Percentiles rank a stretch among this genome's conserved stretches.
Evolutionary conservation across 108 stramenopile species (phyloP).

Genomic region (Cyclotella baltica): DNA sequence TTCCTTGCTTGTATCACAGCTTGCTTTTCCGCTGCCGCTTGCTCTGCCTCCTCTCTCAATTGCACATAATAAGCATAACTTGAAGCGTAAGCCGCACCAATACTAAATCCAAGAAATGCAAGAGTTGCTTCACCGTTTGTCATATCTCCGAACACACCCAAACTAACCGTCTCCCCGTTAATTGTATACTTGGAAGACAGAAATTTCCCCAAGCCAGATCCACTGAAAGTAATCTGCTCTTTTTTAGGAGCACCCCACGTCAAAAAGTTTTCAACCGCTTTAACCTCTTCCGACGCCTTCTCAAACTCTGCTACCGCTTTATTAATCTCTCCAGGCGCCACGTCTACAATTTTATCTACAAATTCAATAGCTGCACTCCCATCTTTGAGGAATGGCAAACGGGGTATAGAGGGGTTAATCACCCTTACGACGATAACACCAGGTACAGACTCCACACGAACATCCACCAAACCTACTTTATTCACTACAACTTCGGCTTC

Average conservation of each 20-base stretch:
- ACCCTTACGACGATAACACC: conserved; percentile 42
- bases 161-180: conserved; percentile 21
- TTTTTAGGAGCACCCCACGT: conserved; percentile 45
- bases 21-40: conserved; percentile 37
- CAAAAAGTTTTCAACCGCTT: conserved; percentile 38
- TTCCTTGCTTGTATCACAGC: conserved; percentile 12
- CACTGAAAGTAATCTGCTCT: conserved; percentile 26
- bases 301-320: conserved; percentile 29
- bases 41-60: conserved; percentile 34
- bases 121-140: conserved; percentile 35
- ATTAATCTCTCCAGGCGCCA: conserved; percentile 27
- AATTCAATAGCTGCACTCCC: conserved; percentile 39
- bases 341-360: conserved; percentile 39
- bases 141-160: conserved; percentile 40
- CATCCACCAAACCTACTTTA: conserved; percentile 31
- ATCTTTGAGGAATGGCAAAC: conserved; percentile 44
- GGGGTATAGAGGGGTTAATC: conserved; percentile 42
- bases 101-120: background rate
- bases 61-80: conserved; percentile 47
- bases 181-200: conserved; percentile 32
- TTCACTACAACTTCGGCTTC: conserved; percentile 45
- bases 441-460: conserved; percentile 44
- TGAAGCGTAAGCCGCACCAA: conserved; percentile 32
- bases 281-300: conserved; percentile 33
- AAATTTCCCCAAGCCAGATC: conserved; percentile 35